A percentile compares a stretch with the other conserved stretches of the same genome.
Evolutionary conservation across 75 land plant species (phyloP).

Genomic region (Cryptomeria japonica): DNA sequence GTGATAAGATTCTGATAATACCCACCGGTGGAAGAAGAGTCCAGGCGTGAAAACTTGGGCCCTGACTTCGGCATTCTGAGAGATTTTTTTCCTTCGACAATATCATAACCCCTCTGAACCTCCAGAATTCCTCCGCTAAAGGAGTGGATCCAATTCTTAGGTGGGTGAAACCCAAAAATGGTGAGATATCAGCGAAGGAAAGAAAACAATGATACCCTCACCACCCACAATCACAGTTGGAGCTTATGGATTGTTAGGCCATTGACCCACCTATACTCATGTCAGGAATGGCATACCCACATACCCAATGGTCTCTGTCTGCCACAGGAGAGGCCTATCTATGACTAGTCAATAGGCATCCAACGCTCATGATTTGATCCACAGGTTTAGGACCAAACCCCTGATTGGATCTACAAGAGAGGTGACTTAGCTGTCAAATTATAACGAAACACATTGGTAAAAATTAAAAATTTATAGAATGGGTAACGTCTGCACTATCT

Average conservation of each 20-base stretch:
- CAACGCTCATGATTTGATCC: not conserved
- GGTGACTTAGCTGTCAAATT: constrained; percentile 10
- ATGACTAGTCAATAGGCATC: constrained; percentile 10
- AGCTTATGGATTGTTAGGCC: not conserved
- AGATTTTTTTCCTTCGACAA: not conserved
- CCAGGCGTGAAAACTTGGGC: constrained; percentile 11
- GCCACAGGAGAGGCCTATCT: not conserved
- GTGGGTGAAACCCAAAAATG: constrained; percentile 1
- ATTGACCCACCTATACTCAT: not conserved
- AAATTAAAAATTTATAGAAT: not conserved
- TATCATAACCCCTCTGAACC: not conserved
- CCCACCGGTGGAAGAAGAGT: constrained; percentile 3
- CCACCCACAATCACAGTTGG: constrained; percentile 6
- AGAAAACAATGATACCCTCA: not conserved
- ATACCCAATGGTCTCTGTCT: not conserved
- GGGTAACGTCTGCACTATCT: not conserved
- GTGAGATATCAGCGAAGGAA: not conserved
- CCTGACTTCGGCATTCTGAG: constrained; percentile 12
- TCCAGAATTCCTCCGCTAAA: not conserved
- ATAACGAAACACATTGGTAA: not conserved
- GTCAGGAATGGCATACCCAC: not conserved
- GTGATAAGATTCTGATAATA: not conserved
- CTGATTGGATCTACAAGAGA: not conserved
- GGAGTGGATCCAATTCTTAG: not conserved
- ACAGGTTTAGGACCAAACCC: not conserved